Percentiles rank a stretch among this genome's conserved stretches.
These are phyloP conservation scores for Monilinia polystroma DNA, from an alignment of 2,329 filamentous ascomycete genomes.

Conservation along the genomic window DNA sequence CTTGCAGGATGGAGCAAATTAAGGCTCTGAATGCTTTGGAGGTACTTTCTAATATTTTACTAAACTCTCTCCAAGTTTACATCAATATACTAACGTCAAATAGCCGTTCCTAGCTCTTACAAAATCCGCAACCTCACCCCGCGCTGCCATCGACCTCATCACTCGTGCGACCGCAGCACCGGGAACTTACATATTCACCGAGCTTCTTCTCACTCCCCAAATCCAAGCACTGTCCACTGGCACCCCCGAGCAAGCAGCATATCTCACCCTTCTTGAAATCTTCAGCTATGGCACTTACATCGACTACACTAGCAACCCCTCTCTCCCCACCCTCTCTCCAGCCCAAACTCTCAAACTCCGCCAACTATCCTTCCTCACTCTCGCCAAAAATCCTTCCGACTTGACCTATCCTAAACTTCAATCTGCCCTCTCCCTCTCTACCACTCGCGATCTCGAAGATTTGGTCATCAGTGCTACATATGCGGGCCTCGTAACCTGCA, in stretches of 20 bases:
- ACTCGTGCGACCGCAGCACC: constrained; percentile 84
- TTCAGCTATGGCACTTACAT: constrained; percentile 92
- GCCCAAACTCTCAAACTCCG: constrained; percentile 81
- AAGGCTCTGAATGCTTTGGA: constrained; percentile 64
- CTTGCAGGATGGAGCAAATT: constrained; percentile 65
- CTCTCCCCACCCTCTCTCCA: constrained; percentile 69
- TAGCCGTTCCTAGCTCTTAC: constrained; percentile 89
- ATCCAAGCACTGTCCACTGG: constrained; percentile 67
- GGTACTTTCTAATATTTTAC: constrained; percentile 44
- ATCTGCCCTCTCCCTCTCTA: constrained; percentile 63
- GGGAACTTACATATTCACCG: constrained; percentile 89
- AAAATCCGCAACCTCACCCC: constrained; percentile 79
- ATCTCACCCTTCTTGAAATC: constrained; percentile 75
- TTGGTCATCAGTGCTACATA: constrained; percentile 88
- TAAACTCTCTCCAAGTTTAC: neutral
- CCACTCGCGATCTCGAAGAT: constrained; percentile 72
- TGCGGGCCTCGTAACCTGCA: constrained; percentile 75
- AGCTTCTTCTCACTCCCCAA: constrained; percentile 79
- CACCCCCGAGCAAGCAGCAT: constrained; percentile 59
- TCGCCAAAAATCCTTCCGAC: constrained; percentile 65
- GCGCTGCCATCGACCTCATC: constrained; percentile 82
- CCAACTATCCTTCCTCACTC: constrained; percentile 82
- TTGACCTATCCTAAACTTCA: constrained; percentile 74
- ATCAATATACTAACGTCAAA: constrained; percentile 43
- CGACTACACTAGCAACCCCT: constrained; percentile 58